A percentile compares a stretch with the other conserved stretches of the same genome.
phyloP scores from a whole-genome alignment of 345 rosid species.

The Populus tremula region DNA sequence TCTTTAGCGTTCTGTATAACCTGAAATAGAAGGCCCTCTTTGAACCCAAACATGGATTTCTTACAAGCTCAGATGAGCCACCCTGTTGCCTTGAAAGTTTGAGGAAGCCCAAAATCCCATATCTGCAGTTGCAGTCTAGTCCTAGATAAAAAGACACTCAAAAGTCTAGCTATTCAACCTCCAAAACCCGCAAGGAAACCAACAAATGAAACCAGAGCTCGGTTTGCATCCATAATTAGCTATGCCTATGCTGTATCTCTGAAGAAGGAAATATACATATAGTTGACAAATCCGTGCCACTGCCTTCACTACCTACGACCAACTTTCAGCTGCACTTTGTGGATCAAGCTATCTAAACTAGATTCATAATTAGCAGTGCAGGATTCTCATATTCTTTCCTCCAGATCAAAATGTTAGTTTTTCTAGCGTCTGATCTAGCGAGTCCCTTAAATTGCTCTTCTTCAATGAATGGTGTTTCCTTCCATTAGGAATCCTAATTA shows the following conservation, averaged over 20 bases:
- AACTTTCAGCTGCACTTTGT: constrained; percentile 11
- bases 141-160: not conserved
- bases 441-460: constrained; percentile 16
- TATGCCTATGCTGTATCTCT: not conserved
- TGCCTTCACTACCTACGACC: constrained; percentile 8
- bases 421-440: constrained; percentile 11
- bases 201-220: not conserved
- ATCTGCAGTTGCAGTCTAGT: not conserved
- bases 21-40: not conserved
- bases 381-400: not conserved
- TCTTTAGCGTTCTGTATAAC: not conserved
- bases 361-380: not conserved
- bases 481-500: constrained; percentile 9
- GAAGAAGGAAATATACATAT: not conserved
- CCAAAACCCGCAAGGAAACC: not conserved
- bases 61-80: not conserved
- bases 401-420: constrained; percentile 27
- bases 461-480: not conserved
- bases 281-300: not conserved
- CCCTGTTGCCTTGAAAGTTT: not conserved
- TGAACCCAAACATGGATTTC: not conserved
- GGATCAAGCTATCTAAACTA: not conserved
- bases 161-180: not conserved
- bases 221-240: not conserved
- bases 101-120: not conserved